phyloP scores from a whole-genome alignment of 345 rosid species.

The Firmiana major region DNA sequence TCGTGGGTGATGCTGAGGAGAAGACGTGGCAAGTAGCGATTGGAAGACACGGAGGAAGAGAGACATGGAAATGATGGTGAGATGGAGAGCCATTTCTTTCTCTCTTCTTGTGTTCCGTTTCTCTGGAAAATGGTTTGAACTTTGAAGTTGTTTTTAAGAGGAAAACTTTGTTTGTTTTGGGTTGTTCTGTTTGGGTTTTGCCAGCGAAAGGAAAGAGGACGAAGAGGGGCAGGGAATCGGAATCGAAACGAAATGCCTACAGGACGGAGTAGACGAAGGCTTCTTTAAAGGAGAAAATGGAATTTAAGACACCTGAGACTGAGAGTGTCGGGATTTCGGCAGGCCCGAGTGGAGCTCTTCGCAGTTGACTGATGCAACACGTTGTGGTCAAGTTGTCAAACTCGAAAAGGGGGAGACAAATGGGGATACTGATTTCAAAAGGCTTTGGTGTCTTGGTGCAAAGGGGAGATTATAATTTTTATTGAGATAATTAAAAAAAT shows the following conservation, averaged over 20 bases:
- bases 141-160: background rate
- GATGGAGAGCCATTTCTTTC: constrained; percentile 13
- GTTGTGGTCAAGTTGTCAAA: background rate
- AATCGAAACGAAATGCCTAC: background rate
- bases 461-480: too few relatives aligned
- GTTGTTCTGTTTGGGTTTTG: background rate
- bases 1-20: constrained; percentile 19
- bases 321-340: too few relatives aligned
- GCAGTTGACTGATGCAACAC: background rate
- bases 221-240: background rate
- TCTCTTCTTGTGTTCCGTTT: background rate
- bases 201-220: background rate
- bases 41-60: constrained; percentile 19
- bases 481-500: too few relatives aligned
- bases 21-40: constrained; percentile 21
- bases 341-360: background rate
- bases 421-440: background rate
- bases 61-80: constrained; percentile 6
- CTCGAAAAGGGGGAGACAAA: background rate
- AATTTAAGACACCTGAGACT: background rate
- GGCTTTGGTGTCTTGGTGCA: too few relatives aligned
- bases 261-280: background rate
- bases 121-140: background rate
- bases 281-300: background rate
- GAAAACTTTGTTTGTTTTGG: background rate